phyloP scores from a whole-genome alignment of 1,284 basidiomycete species.

The Hemileia vastatrix region DNA sequence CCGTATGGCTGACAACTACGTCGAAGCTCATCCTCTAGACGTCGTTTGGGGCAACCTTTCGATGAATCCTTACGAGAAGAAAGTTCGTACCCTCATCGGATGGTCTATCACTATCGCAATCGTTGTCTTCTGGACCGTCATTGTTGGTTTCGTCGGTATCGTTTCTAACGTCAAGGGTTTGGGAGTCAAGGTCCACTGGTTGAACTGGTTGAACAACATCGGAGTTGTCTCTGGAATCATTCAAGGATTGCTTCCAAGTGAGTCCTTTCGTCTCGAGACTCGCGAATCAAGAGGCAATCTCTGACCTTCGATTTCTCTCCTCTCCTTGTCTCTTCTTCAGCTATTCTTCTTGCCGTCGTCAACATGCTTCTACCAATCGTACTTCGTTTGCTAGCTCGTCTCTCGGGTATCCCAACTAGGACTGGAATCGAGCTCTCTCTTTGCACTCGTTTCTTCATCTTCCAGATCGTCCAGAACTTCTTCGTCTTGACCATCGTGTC shows the following conservation, averaged over 20 bases:
- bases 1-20: constrained; percentile 53
- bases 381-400: constrained; percentile 61
- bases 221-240: constrained; percentile 68
- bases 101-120: constrained; percentile 54
- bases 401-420: constrained; percentile 68
- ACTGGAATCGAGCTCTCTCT: constrained; percentile 77
- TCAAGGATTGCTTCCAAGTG: constrained; percentile 71
- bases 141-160: constrained; percentile 72
- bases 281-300: not conserved
- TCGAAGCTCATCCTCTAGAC: constrained; percentile 69
- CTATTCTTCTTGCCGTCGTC: constrained; percentile 70
- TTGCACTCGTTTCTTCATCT: constrained; percentile 83
- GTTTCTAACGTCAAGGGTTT: constrained; percentile 71
- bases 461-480: constrained; percentile 85
- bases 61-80: constrained; percentile 78
- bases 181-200: constrained; percentile 57
- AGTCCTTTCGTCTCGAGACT: not conserved
- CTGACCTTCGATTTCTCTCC: not conserved
- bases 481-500: constrained; percentile 70
- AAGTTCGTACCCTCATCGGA: constrained; percentile 50
- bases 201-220: constrained; percentile 70
- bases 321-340: not conserved
- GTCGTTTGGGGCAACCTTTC: constrained; percentile 80
- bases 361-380: constrained; percentile 85
- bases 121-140: constrained; percentile 57